These are phyloP conservation scores for Acorus gramineus DNA, from an alignment of 106 monocot genomes.

Conservation along the genomic window DNA sequence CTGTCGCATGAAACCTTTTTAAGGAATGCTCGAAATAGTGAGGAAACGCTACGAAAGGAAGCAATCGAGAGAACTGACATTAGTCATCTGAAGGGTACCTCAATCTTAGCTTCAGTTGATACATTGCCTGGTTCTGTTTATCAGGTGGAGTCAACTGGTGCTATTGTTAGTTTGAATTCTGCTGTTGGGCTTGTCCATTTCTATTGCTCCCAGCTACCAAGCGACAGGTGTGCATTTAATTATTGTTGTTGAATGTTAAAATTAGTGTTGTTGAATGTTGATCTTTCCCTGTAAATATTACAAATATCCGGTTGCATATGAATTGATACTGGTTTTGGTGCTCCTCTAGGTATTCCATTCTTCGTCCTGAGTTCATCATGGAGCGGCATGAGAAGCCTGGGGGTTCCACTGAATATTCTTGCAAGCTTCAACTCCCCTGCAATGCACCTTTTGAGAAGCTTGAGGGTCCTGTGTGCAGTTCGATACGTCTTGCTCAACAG, in stretches of 20 bases:
- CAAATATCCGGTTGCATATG: too few species aligned
- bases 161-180: slow-evolving; percentile 95
- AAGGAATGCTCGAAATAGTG: slow-evolving; percentile 95
- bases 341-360: slow-evolving; percentile 68
- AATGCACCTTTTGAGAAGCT: slow-evolving; percentile 96
- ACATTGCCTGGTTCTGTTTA: slow-evolving; percentile 64
- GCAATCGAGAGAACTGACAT: slow-evolving; percentile 98
- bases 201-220: slow-evolving; percentile 95
- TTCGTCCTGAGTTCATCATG: slow-evolving; percentile 99
- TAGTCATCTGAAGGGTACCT: slow-evolving; percentile 80
- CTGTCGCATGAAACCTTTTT: slow-evolving; percentile 87
- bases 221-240: slow-evolving; percentile 53
- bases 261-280: not conserved
- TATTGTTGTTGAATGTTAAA: too few species aligned
- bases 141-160: slow-evolving; percentile 90
- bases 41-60: slow-evolving; percentile 95
- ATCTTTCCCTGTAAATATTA: not conserved
- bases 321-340: too few species aligned
- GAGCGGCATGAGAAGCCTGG: slow-evolving; percentile 72
- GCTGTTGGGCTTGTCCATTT: slow-evolving; percentile 97
- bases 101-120: slow-evolving; percentile 44
- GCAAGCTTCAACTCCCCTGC: slow-evolving; percentile 95
- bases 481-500: slow-evolving; percentile 94
- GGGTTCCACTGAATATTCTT: slow-evolving; percentile 70
- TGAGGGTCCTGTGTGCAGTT: slow-evolving; percentile 88